phyloP scores from a whole-genome alignment of 2,329 filamentous ascomycete species.

The Nigrospora sphaerica region DNA sequence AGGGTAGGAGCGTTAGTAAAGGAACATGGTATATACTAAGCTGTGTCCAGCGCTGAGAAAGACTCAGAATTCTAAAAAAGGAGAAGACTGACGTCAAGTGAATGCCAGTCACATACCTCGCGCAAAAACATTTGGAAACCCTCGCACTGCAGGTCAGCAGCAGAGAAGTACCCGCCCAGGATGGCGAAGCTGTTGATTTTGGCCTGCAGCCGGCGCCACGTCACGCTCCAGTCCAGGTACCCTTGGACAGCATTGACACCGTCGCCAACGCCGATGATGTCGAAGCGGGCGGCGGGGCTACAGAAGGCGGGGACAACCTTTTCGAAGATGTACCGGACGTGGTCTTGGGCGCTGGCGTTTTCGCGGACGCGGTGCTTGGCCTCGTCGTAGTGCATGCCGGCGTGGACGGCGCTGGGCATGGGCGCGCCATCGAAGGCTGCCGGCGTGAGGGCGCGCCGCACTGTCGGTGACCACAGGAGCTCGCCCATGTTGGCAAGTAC shows the following conservation, averaged over 20 bases:
- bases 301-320: conserved; percentile 47
- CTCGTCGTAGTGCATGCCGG: conserved; percentile 41
- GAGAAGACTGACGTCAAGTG: background rate
- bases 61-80: background rate
- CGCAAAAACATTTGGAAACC: conserved; percentile 42
- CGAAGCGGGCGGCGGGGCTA: conserved; percentile 45
- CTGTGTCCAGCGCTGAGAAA: background rate
- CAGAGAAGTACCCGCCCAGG: conserved; percentile 38
- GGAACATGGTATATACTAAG: too few species aligned
- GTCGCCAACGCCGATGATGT: conserved; percentile 66
- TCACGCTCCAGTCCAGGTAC: conserved; percentile 50
- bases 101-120: conserved; percentile 30
- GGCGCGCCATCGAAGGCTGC: conserved; percentile 51
- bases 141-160: conserved; percentile 30
- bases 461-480: conserved; percentile 66
- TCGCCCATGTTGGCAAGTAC: conserved; percentile 75
- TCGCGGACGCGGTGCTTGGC: conserved; percentile 54
- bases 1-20: background rate
- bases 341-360: conserved; percentile 49
- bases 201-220: conserved; percentile 37
- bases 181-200: conserved; percentile 41
- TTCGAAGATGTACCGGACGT: conserved; percentile 62
- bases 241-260: conserved; percentile 50
- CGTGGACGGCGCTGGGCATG: conserved; percentile 55
- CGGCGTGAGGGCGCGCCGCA: conserved; percentile 51